phyloP scores from a whole-genome alignment of 2,329 filamentous ascomycete species.

The Fusarium algeriense region DNA sequence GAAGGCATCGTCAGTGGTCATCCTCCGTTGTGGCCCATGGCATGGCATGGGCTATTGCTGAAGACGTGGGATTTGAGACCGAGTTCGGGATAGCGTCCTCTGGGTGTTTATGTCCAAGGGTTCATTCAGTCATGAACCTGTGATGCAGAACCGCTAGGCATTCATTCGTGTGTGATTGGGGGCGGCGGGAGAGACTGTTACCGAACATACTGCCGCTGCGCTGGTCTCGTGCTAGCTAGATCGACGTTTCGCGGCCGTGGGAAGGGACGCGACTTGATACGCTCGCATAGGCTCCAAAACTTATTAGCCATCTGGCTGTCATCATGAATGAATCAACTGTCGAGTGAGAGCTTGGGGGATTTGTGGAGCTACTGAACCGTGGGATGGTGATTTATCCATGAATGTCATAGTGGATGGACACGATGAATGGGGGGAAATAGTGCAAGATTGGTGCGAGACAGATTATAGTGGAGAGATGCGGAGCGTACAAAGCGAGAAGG shows the following conservation, averaged over 20 bases:
- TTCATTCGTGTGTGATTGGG: constrained; percentile 14
- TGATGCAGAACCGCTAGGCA: constrained; percentile 17
- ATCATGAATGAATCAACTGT: constrained; percentile 21
- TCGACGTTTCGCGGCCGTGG: constrained; percentile 1
- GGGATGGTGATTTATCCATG: constrained; percentile 43
- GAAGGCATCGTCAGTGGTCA: constrained; percentile 39
- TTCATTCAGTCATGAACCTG: constrained; percentile 9
- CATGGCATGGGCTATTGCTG: constrained; percentile 37
- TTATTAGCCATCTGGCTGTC: constrained; percentile 12
- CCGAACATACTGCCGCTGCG: not conserved
- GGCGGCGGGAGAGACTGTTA: not conserved
- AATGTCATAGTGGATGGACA: constrained; percentile 43
- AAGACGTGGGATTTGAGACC: constrained; percentile 40
- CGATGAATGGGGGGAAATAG: constrained; percentile 33
- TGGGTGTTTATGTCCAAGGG: constrained; percentile 26
- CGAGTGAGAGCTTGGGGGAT: constrained; percentile 28
- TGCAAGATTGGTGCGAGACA: constrained; percentile 35
- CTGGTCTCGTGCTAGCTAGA: not conserved
- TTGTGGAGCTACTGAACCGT: constrained; percentile 36
- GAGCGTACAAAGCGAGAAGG: constrained; percentile 37
- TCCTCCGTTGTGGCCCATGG: constrained; percentile 36
- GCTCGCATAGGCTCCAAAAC: constrained; percentile 4
- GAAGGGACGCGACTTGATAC: constrained; percentile 16
- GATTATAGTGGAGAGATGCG: constrained; percentile 33
- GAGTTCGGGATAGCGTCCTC: constrained; percentile 34